These are phyloP conservation scores for Eucalyptus marginata DNA, from an alignment of 345 rosid genomes.

Conservation along the genomic window DNA sequence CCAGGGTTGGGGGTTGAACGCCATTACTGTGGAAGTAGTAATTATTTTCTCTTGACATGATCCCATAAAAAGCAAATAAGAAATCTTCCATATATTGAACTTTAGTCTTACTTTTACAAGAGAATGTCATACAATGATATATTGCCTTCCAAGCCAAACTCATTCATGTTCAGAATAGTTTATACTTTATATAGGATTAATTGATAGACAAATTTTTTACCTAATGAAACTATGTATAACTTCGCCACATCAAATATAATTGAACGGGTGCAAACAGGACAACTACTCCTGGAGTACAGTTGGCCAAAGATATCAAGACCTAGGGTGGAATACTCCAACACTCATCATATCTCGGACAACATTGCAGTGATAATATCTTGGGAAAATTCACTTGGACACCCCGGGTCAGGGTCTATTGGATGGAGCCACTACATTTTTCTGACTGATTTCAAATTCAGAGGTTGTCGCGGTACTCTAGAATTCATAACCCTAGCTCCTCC, in stretches of 20 bases:
- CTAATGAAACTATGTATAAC: neutral
- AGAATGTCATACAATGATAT: neutral
- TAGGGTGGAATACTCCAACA: neutral
- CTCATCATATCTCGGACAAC: neutral
- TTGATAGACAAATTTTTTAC: neutral
- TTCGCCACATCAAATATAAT: neutral
- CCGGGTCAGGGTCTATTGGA: neutral
- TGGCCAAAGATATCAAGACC: neutral
- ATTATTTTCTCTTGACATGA: neutral
- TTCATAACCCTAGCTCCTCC: neutral
- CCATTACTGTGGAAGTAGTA: neutral
- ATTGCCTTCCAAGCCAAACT: neutral
- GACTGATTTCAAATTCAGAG: neutral
- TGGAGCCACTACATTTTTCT: neutral
- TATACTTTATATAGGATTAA: neutral
- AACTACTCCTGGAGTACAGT: neutral
- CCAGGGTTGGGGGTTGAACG: neutral
- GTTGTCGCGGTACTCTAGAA: neutral
- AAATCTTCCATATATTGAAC: neutral
- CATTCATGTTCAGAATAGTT: neutral
- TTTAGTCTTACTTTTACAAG: neutral
- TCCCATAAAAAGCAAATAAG: neutral
- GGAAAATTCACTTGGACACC: neutral
- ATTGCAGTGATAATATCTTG: neutral
- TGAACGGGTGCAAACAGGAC: neutral